Base-by-base conservation (phyloP, 2,329 filamentous ascomycete species). In the Arthrobotrys pseudoclavata region DNA sequence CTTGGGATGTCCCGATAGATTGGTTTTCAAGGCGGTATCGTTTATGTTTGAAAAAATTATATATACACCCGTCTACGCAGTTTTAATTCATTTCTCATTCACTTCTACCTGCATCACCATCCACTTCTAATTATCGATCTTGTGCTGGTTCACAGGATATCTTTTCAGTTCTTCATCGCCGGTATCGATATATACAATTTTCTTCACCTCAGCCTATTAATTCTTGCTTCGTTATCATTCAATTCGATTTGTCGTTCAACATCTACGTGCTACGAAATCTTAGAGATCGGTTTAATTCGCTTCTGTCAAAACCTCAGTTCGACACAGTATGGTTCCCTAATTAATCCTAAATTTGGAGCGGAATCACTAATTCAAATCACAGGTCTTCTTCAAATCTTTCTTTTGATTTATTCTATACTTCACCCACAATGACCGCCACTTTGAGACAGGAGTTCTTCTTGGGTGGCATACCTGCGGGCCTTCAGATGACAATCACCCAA, bases 61-160 rank as follows among this genome's bases (percentile, higher is more conserved):
- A 60, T 60, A 60, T 60, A 42, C 31, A 22, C 53, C n/a, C n/a
- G 29, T 40, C 31, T 37, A 42, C 31, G 3, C n/a, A 15, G 7
- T 24, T 0, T 24, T 6, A 24, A 22, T 60, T 31, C 31, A 60
- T 40, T 24, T 24, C 2, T 60, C 53, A 0, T 40, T 60, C 29
- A 40, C 53, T 60, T 40, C 29, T n/a, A 60, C 40, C 53, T 4
- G 4, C 34, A 40, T 40, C 34, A 40, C 15, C 24, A 60, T 60
- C 13, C 50, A 53, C 53, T 37, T 60, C 52, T 57, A 57, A 10
- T 34, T 57, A 1, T 40, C 31, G n/a, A n/a, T n/a, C n/a, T n/a
- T 60, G 34, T 37, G 53, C 53, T 24, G 34, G 53, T 26, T 60
- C 53, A 60, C 53, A 60, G 24, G 15, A 1, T 60, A 40, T 53